Base-by-base conservation (phyloP, 2,329 filamentous ascomycete species). In the Ceratocystis diversiconidia region DNA sequence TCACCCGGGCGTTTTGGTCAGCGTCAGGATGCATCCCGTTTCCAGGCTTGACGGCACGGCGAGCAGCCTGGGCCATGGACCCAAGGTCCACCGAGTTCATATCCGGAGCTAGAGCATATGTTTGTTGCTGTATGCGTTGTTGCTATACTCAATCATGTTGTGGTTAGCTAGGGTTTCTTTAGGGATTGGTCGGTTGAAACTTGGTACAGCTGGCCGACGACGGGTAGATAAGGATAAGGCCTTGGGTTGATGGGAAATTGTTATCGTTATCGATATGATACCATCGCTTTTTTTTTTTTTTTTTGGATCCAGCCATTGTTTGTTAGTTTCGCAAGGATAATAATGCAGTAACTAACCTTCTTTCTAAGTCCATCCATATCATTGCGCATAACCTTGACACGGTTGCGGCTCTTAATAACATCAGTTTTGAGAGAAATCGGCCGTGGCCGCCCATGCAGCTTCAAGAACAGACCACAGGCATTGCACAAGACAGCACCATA, bases 351-450 rank as follows among this genome's bases (percentile, higher is more conserved):
- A 63, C 65, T 59, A 65, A 90, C 90, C 86, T 95, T 95, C 76
- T 86, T 92, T 52, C 64, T 67, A 32, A 67, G 52, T 15, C 64
- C 63, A 46, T 67, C 85, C 69, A 89, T 83, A 72, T 92, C 89
- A 7, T 88, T 84, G 64, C 84, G 83, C 75, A 85, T 83, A 32
- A 91, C 94, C 81, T 97, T 97, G 71, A 97, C 92, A 70, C 94
- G 86, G 77, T 99, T 99, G 72, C 94, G 90, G 79, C 92, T 96
- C 81, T 99, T 99, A 79, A 99, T 99, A 70, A 97, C 92, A 79
- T 99, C 94, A 61, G 94, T 97, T 82, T 99, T 99, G 72, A 99
- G 83, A 71, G 90, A 95, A 75, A 96, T 96, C 70, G 94, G 94
- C 66, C 94, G 87, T 68, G 94, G 85, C 30, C 92, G 88, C 69